phyloP scores from a whole-genome alignment of 345 rosid genomes.

The Trapa bicornis region DNA sequence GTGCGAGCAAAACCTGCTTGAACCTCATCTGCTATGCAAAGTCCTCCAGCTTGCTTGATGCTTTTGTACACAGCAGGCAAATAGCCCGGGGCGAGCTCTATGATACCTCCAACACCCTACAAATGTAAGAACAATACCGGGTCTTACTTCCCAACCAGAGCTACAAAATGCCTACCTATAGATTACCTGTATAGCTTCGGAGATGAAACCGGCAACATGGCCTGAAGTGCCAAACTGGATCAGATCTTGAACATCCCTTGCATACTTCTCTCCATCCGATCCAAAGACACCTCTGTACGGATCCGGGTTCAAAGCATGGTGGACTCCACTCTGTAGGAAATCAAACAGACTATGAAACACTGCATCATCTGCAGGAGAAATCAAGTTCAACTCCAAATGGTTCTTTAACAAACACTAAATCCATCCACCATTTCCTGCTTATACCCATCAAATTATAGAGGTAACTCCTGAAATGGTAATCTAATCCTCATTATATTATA shows the following conservation, averaged over 20 bases:
- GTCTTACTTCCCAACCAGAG: too few relatives aligned
- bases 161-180: background rate
- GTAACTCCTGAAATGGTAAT: too few relatives aligned
- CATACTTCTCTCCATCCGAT: slow-evolving; percentile 84
- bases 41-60: slow-evolving; percentile 82
- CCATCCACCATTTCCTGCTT: too few relatives aligned
- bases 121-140: background rate
- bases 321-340: slow-evolving; percentile 59
- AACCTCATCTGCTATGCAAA: slow-evolving; percentile 91
- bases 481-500: too few relatives aligned
- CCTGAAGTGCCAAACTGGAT: slow-evolving; percentile 84
- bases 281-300: slow-evolving; percentile 95
- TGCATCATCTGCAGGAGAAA: background rate
- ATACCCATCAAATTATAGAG: too few relatives aligned
- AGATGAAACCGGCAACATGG: slow-evolving; percentile 69
- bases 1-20: slow-evolving; percentile 83
- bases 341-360: background rate
- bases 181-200: slow-evolving; percentile 86
- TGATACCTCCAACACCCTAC: slow-evolving; percentile 93
- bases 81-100: slow-evolving; percentile 89
- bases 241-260: slow-evolving; percentile 68
- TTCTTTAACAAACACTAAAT: too few relatives aligned
- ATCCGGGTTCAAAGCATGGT: slow-evolving; percentile 94
- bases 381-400: background rate
- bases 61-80: slow-evolving; percentile 52